Evolutionary conservation across 768 basidiomycete genomes (phyloP).

Genomic region (Pleurotus tuoliensis): DNA sequence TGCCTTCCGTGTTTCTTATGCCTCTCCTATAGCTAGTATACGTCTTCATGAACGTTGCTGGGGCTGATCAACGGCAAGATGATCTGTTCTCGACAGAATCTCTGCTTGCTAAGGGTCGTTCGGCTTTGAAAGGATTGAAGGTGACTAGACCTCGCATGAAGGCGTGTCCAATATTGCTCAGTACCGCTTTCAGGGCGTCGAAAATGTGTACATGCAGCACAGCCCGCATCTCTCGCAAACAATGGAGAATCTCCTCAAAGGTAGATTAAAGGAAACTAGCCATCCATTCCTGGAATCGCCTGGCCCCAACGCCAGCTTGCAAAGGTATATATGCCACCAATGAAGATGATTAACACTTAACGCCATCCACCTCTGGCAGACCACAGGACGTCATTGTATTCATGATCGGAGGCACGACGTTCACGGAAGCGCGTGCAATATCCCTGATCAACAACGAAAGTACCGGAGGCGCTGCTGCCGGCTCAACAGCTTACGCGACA

Average conservation of each 20-base stretch:
- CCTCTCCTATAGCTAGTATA: conserved; percentile 71
- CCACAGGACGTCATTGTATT: conserved; percentile 97
- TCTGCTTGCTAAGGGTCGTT: conserved; percentile 88
- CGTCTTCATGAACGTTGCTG: conserved; percentile 87
- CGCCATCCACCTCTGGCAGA: conserved; percentile 32
- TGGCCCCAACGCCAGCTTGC: conserved; percentile 65
- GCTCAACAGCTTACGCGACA: conserved; percentile 32
- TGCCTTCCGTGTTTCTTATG: conserved; percentile 13
- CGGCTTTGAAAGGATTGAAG: conserved; percentile 93
- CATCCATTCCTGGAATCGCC: conserved; percentile 81
- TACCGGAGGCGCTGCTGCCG: conserved; percentile 49
- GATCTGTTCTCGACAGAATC: conserved; percentile 96
- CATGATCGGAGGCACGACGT: conserved; percentile 94
- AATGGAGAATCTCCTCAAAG: conserved; percentile 83
- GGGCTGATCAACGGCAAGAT: conserved; percentile 94
- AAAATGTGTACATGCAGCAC: conserved; percentile 99
- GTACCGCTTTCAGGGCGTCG: conserved; percentile 67
- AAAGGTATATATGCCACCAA: conserved; percentile 43
- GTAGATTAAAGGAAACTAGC: conserved; percentile 78
- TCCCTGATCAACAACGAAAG: conserved; percentile 84
- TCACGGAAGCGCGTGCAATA: conserved; percentile 88
- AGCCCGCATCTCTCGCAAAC: conserved; percentile 91
- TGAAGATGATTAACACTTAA: not conserved
- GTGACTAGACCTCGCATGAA: conserved; percentile 30
- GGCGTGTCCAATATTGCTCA: no score